phyloP scores from a whole-genome alignment of 2,329 filamentous ascomycete species.

The Aspergillus fructus region DNA sequence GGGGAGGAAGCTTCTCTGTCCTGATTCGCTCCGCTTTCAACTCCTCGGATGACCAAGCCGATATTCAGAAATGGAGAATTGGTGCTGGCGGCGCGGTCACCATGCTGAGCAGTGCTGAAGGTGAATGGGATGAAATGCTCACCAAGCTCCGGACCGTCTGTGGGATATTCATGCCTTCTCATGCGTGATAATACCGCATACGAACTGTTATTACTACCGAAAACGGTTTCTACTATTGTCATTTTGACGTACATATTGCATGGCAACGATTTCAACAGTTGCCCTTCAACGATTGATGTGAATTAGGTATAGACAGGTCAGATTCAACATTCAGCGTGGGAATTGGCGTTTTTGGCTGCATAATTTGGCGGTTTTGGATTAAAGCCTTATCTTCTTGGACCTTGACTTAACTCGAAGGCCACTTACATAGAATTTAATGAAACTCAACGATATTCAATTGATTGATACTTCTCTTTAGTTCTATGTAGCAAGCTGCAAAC shows the following conservation, averaged over 20 bases:
- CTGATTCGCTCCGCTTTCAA: conserved; percentile 78
- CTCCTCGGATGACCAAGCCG: conserved; percentile 26
- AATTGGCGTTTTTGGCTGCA: conserved; percentile 11
- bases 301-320: conserved; percentile 10
- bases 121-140: conserved; percentile 89
- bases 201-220: background rate
- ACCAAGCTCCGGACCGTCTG: conserved; percentile 61
- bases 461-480: background rate
- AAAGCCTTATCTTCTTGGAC: background rate
- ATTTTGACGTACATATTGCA: conserved; percentile 6
- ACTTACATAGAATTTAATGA: background rate
- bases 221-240: background rate
- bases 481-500: conserved; percentile 25
- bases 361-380: background rate
- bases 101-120: conserved; percentile 72
- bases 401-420: background rate
- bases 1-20: conserved; percentile 86
- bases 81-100: conserved; percentile 92
- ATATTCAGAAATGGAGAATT: conserved; percentile 64
- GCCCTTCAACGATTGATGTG: conserved; percentile 13
- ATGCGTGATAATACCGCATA: background rate
- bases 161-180: conserved; percentile 39
- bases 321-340: conserved; percentile 34
- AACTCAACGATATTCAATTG: background rate
- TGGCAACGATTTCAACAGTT: conserved; percentile 30